These are phyloP conservation scores for Aspergillus ochraceoroseus DNA, from an alignment of 2,329 filamentous ascomycete species.

Conservation along the genomic window DNA sequence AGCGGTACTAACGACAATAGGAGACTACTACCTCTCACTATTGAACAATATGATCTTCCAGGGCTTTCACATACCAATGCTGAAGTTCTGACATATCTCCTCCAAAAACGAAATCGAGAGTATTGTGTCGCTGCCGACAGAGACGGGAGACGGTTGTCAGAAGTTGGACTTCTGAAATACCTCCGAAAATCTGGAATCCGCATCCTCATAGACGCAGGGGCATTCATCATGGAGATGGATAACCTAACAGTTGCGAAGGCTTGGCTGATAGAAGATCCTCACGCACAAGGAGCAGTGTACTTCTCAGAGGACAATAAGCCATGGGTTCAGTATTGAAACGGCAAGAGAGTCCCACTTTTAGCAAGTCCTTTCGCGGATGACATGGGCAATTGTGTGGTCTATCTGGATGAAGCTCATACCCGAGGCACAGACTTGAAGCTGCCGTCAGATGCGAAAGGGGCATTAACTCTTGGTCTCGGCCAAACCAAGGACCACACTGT, in stretches of 20 bases:
- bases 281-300: conserved; percentile 50
- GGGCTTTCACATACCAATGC: conserved; percentile 58
- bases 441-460: conserved; percentile 46
- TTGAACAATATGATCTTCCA: conserved; percentile 57
- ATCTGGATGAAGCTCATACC: conserved; percentile 59
- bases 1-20: conserved; percentile 66
- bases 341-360: conserved; percentile 44
- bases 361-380: conserved; percentile 54
- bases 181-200: conserved; percentile 42
- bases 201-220: conserved; percentile 61
- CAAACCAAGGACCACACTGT: conserved; percentile 59
- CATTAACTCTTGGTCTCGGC: conserved; percentile 53
- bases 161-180: conserved; percentile 43
- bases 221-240: conserved; percentile 58
- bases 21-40: conserved; percentile 55
- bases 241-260: conserved; percentile 48
- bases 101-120: conserved; percentile 49
- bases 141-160: conserved; percentile 40
- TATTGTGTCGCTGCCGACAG: conserved; percentile 41
- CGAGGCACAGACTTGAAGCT: conserved; percentile 58
- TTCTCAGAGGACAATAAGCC: conserved; percentile 49
- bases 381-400: conserved; percentile 52
- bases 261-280: conserved; percentile 50
- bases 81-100: conserved; percentile 56
- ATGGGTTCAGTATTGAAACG: conserved; percentile 43